Evolutionary conservation across 352 stramenopile species (phyloP), one percentile per base, ranked within the genome.

Genomic region (Globisporangium radiosum): DNA sequence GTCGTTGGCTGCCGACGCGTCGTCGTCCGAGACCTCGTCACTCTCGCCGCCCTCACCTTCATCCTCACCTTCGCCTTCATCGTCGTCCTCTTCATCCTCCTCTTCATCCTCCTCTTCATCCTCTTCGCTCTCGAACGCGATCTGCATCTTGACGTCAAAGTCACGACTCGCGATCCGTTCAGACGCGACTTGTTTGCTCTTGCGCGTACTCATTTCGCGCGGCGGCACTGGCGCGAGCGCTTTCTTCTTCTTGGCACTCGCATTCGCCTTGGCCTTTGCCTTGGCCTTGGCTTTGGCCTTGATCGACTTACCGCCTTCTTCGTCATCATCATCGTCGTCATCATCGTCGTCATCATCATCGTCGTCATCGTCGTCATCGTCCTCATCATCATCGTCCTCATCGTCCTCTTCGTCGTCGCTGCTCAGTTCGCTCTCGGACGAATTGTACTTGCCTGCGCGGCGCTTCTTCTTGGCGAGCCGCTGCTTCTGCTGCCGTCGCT

Each of bases 121-220:
- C 33, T 81, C 63, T 19, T 73, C 72, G 10, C 71, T 73, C 39
- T 77, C 66, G 13, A 86, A 69, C 5, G 76, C 79, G 42, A 75
- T 68, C 54, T 87, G 79, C 54, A 85, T 78, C 39, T 75, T 75
- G 1, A 76, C 76, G 17, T 86, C 72, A 47, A 82, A 80, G 17
- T 85, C 75, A 38, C 15, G 71, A 68, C 51, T 83, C 68, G 54
- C 84, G 75, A 89, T 89, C 10, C 78, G 76, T 59, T 69, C 79
- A 42, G 82, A 72, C 10, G 78, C 78, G 2, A 77, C 68, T 7
- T 70, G 74, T 56, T 82, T 88, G 57, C 76, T 87, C 42, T 81
- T 71, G 40, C 78, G 76, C 43, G 76, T 72, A 7, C 72, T 80
- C 7, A 74, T 43, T 33, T 81, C 66, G 10, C 77, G 78, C 0